Conservation (phyloP, 441 rosid species). For the Syzygium malaccense region DNA sequence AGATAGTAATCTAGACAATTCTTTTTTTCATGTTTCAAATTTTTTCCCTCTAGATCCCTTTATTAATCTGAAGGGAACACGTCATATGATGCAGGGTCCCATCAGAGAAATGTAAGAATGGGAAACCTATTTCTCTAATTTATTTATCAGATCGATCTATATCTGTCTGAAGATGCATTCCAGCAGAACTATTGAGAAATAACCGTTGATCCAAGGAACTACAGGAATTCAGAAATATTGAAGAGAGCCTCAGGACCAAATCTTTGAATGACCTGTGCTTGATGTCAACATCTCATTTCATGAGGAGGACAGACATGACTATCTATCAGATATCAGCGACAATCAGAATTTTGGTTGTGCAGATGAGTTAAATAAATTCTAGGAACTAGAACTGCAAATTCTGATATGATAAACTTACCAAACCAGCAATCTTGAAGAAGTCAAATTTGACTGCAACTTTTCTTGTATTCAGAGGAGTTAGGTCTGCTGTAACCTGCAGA, state of each 20-base stretch:
- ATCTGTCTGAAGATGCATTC: neutral
- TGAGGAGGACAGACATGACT: neutral
- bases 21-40: neutral
- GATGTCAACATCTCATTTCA: neutral
- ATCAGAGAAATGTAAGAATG: neutral
- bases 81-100: neutral
- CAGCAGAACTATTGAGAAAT: neutral
- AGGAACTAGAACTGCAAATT: neutral
- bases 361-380: neutral
- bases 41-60: neutral
- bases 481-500: slow-evolving; percentile 76
- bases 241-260: neutral
- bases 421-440: slow-evolving; percentile 61
- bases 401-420: slow-evolving; percentile 36
- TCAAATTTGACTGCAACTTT: slow-evolving; percentile 84
- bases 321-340: neutral
- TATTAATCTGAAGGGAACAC: neutral
- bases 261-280: neutral
- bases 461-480: slow-evolving; percentile 62
- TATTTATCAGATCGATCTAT: neutral
- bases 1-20: neutral
- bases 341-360: neutral
- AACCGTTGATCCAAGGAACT: neutral
- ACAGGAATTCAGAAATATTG: neutral
- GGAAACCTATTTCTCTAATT: neutral